These are phyloP conservation scores for Trebouxia gelatinosa DNA, from an alignment of 163 green algal genomes.

Conservation along the genomic window DNA sequence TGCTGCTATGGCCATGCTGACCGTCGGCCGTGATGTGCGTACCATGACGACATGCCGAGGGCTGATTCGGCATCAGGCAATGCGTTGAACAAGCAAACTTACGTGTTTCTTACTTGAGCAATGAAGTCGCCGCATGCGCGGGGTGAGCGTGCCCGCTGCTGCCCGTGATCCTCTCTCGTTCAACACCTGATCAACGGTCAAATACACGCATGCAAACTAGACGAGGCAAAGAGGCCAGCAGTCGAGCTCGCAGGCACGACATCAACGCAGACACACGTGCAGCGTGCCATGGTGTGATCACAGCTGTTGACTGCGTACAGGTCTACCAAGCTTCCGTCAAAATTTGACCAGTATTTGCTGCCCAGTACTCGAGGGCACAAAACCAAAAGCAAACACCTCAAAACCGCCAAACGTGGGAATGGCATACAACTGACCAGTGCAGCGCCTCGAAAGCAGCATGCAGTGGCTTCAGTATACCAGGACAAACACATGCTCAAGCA, in stretches of 20 bases:
- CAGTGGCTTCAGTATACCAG: no score
- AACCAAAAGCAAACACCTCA: no score
- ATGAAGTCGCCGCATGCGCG: not conserved
- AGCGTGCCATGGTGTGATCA: not conserved
- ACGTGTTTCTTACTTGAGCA: not conserved
- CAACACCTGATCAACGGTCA: not conserved
- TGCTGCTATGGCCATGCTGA: no score
- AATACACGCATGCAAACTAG: slow-evolving; percentile 3
- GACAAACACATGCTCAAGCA: no score
- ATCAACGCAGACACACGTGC: not conserved
- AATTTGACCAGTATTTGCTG: no score
- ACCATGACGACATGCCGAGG: not conserved
- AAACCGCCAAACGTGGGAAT: no score
- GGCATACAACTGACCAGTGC: no score
- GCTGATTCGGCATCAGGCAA: not conserved
- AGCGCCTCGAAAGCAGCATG: no score
- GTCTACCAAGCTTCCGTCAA: slow-evolving; percentile 13
- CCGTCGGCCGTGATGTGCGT: no score
- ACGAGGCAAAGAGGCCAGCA: not conserved
- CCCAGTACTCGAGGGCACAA: no score
- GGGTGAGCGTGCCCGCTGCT: not conserved
- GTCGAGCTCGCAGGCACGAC: not conserved
- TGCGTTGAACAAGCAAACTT: no score
- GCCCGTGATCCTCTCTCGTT: not conserved
- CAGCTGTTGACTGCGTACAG: not conserved